Percentiles rank a stretch among this genome's conserved stretches.
Conservation (phyloP, 768 basidiomycete genomes). For the Wakefieldia striispora region DNA sequence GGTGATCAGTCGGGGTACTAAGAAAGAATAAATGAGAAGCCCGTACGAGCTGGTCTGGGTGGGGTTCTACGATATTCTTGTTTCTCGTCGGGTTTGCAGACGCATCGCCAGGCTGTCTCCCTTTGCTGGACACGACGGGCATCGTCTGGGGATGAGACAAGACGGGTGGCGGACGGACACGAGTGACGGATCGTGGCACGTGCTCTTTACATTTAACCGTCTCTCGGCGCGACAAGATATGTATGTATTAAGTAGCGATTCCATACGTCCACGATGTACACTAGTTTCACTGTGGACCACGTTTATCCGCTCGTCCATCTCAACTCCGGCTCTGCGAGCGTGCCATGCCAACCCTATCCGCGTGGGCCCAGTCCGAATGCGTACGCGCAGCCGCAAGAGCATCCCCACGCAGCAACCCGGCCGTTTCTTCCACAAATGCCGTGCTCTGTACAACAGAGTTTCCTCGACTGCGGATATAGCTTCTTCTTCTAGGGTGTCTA, state of each 20-base stretch:
- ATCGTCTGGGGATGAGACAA: constrained; percentile 12
- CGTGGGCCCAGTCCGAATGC: constrained; percentile 23
- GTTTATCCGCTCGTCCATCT: neutral
- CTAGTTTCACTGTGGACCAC: neutral
- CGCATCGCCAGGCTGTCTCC: constrained; percentile 9
- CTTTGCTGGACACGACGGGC: constrained; percentile 19
- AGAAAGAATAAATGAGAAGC: neutral
- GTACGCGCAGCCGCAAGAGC: constrained; percentile 29
- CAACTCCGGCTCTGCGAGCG: constrained; percentile 41
- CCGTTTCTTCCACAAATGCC: constrained; percentile 45
- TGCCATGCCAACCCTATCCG: constrained; percentile 19
- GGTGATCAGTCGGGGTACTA: constrained; percentile 1
- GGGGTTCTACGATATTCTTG: constrained; percentile 30
- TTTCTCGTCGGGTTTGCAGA: constrained; percentile 14
- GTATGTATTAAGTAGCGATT: no score
- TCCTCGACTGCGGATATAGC: constrained; percentile 24
- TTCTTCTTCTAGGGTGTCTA: constrained; percentile 37
- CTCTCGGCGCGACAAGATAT: neutral
- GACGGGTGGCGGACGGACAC: neutral
- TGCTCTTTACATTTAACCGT: constrained; percentile 8
- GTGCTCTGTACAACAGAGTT: constrained; percentile 25
- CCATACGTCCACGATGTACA: constrained; percentile 3
- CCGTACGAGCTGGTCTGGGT: constrained; percentile 46
- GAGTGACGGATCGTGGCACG: constrained; percentile 8
- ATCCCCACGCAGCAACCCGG: constrained; percentile 47